These are phyloP conservation scores for Populus hybrid DNA, from an alignment of 441 rosid species.

Conservation along the genomic window DNA sequence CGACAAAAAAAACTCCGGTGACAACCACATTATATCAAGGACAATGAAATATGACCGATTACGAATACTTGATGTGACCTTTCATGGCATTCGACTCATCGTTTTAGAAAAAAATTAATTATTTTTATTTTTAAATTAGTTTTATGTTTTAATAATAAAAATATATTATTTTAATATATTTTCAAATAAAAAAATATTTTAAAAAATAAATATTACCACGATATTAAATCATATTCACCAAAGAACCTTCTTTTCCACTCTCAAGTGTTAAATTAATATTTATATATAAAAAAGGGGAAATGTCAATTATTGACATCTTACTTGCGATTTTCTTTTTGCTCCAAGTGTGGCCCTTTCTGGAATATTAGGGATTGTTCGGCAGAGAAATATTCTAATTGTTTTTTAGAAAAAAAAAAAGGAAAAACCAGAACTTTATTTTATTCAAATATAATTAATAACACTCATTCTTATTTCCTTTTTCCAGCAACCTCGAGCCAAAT, in stretches of 20 bases:
- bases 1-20: too few relatives aligned
- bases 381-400: too few relatives aligned
- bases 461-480: background rate
- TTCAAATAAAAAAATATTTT: too few relatives aligned
- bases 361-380: background rate
- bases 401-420: background rate
- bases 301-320: too few relatives aligned
- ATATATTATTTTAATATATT: too few relatives aligned
- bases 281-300: too few relatives aligned
- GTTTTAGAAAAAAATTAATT: conserved; percentile 35
- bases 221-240: too few relatives aligned
- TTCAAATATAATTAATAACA: background rate
- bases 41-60: background rate
- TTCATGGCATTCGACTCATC: conserved; percentile 25
- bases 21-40: too few relatives aligned
- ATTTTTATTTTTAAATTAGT: too few relatives aligned
- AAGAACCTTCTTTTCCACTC: conserved; percentile 30
- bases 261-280: background rate
- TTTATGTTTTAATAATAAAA: too few relatives aligned
- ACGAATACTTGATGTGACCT: conserved; percentile 19
- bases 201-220: background rate
- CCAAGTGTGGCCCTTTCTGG: background rate
- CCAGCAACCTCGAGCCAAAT: background rate
- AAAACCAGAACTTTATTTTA: background rate
- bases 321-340: too few relatives aligned